These are phyloP conservation scores for Nicotiana tomentosiformis DNA, from an alignment of 257 asterid genomes.

Conservation along the genomic window DNA sequence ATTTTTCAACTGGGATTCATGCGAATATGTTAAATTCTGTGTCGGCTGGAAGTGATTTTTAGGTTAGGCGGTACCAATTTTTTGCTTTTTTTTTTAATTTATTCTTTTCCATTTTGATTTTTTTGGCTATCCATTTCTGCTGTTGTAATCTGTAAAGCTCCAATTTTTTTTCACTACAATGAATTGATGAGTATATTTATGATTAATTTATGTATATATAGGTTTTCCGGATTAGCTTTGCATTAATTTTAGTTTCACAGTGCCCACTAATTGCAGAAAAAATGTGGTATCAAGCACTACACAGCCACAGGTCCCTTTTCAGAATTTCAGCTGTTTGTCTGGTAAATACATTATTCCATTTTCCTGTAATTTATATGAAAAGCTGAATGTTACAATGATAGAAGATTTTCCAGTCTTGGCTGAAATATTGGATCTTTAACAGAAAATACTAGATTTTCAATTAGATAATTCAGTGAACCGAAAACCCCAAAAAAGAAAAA, in stretches of 20 bases:
- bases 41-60: constrained; percentile 11
- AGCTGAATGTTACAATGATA: not conserved
- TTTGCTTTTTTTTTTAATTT: not conserved
- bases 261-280: not conserved
- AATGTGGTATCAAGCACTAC: not conserved
- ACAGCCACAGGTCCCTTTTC: not conserved
- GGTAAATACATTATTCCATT: not conserved
- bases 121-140: constrained; percentile 22
- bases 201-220: not conserved
- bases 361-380: not conserved
- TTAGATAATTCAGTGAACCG: not conserved
- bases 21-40: constrained; percentile 20
- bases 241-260: not conserved
- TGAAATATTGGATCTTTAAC: not conserved
- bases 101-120: not conserved
- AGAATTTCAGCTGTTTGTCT: not conserved
- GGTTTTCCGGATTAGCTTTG: not conserved
- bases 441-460: not conserved
- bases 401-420: not conserved
- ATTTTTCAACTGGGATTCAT: constrained; percentile 31
- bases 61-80: constrained; percentile 14
- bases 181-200: constrained; percentile 2
- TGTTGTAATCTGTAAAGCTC: constrained; percentile 37
- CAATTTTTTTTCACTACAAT: constrained; percentile 13
- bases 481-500: not conserved